Conservation (phyloP, 2,329 filamentous ascomycete genomes). For the Penicillium sp. region DNA sequence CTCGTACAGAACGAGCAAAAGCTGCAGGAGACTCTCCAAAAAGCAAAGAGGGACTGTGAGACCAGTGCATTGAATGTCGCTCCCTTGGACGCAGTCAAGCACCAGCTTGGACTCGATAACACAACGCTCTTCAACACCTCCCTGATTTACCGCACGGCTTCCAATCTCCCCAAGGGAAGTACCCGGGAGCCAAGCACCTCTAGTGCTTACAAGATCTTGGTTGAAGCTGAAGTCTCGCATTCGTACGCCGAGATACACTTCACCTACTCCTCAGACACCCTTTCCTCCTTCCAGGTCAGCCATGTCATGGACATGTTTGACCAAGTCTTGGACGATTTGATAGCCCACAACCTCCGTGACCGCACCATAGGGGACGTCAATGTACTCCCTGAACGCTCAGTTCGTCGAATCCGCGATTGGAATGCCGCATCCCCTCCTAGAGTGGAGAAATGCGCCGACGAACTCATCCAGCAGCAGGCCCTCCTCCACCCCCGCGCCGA, state of each 20-base stretch:
- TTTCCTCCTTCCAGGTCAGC: slow-evolving; percentile 40
- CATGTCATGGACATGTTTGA: slow-evolving; percentile 34
- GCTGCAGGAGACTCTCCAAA: slow-evolving; percentile 19
- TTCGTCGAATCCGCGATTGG: slow-evolving; percentile 32
- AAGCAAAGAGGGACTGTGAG: slow-evolving; percentile 19
- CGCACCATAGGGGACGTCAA: slow-evolving; percentile 28
- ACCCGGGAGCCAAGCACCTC: slow-evolving; percentile 3
- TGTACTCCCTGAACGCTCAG: slow-evolving; percentile 29
- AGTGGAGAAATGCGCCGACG: slow-evolving; percentile 35
- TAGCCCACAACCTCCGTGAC: slow-evolving; percentile 10
- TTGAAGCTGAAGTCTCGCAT: slow-evolving; percentile 27
- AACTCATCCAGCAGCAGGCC: slow-evolving; percentile 34
- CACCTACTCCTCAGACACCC: slow-evolving; percentile 48
- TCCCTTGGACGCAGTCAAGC: slow-evolving; percentile 22
- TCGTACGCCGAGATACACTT: slow-evolving; percentile 50
- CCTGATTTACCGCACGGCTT: slow-evolving; percentile 21
- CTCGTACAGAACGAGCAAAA: slow-evolving; percentile 23
- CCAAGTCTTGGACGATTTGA: slow-evolving; percentile 29
- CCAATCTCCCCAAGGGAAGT: slow-evolving; percentile 5
- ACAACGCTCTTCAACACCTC: slow-evolving; percentile 31
- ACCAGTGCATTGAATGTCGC: slow-evolving; percentile 18
- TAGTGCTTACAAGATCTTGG: slow-evolving; percentile 23
- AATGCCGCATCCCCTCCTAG: slow-evolving; percentile 28
- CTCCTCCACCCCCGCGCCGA: slow-evolving; percentile 21
- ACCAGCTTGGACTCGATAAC: slow-evolving; percentile 24